Evolutionary conservation across 1,284 basidiomycete species (phyloP), one percentile per base, ranked within the genome.

Genomic region (Ceraceosorus guamensis): DNA sequence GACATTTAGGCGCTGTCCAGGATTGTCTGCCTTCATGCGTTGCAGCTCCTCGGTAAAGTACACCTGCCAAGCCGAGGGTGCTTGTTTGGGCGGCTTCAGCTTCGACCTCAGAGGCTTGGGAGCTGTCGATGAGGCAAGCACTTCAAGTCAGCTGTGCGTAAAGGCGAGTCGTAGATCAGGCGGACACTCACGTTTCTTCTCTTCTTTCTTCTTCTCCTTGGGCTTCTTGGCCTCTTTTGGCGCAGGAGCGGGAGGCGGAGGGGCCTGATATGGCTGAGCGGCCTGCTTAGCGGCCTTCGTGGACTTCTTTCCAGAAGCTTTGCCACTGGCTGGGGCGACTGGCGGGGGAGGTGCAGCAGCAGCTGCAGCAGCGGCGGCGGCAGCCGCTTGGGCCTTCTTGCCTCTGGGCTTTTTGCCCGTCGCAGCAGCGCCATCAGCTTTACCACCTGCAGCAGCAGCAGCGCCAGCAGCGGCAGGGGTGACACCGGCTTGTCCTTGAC

Each of bases 1-100:
- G 57, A 96, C 91, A 77, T 96, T 95, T 50, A 96, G 83, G 78
- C 92, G 91, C 56, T 75, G 75, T 14, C 64, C 67, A 5, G 69
- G 66, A 37, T 68, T 63, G 41, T 67, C 63, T 0, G 84, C 84
- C 79, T 91, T 91, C 50, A 71, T 68, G 77, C 91, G 89, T 71
- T 85, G 84, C 66, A 96, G 89, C 84, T 90, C 91, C 76, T 95
- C 90, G 41, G 89, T 91, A 78, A 96, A 95, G 79, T 91, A 96
- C 52, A 96, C 83, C 78, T 96, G 91, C 91, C 91, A 96, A 46
- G 91, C 89, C 5, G 89, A 92, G 5, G 89, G 90, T 11, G 91
- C 89, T 70, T 92, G 83, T 79, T 92, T 92, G 46, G 91, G 91
- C 35, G 89, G 90, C 58, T 86, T 86, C 57, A 95, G 81, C 31